A percentile compares a stretch with the other conserved stretches of the same genome.
Conservation (phyloP, 345 rosid genomes). For the Eutrema yunnanense region DNA sequence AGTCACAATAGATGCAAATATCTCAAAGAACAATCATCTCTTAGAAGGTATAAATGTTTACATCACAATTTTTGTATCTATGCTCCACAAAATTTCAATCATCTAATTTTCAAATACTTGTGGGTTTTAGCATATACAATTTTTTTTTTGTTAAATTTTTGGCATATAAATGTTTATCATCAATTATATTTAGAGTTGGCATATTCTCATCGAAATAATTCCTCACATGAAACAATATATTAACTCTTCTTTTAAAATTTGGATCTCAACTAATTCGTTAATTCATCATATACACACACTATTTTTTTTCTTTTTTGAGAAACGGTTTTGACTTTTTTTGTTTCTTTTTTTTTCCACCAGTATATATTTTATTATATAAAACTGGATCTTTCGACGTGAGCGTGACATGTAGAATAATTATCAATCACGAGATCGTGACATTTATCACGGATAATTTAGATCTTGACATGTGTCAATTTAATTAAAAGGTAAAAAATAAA, state of each 20-base stretch:
- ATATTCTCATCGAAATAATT: not conserved
- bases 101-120: not conserved
- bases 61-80: not conserved
- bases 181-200: not conserved
- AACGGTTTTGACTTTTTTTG: not conserved
- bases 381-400: too few relatives aligned
- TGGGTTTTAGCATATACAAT: not conserved
- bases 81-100: not conserved
- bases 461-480: too few relatives aligned
- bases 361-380: not conserved
- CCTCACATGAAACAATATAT: not conserved
- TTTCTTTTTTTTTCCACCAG: not conserved
- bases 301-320: too few relatives aligned
- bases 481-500: too few relatives aligned
- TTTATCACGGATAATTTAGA: too few relatives aligned
- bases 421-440: too few relatives aligned
- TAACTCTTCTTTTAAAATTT: not conserved
- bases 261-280: not conserved
- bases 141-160: too few relatives aligned
- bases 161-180: too few relatives aligned
- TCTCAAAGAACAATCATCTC: not conserved
- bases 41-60: not conserved
- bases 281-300: not conserved
- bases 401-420: too few relatives aligned
- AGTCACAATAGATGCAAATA: too few relatives aligned